Conservation (phyloP, 2,329 filamentous ascomycete genomes). For the Ceratocystis cubensis region DNA sequence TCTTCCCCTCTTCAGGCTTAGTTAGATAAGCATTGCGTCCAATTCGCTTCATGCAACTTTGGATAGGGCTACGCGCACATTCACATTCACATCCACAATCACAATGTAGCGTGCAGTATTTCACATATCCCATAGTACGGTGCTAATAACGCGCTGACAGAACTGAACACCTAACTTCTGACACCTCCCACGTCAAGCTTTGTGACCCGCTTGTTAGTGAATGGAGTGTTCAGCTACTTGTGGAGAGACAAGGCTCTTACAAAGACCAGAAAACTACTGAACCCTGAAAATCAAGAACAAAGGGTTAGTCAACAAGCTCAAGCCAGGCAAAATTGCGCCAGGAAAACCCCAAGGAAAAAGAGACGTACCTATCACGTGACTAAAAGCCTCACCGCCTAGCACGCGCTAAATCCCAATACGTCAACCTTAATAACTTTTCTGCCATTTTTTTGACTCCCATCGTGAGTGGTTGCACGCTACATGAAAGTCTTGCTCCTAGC, state of each 20-base stretch:
- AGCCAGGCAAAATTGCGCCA: background rate
- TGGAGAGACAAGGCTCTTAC: background rate
- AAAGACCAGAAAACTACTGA: background rate
- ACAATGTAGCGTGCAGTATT: background rate
- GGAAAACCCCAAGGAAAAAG: background rate
- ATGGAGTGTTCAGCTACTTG: background rate
- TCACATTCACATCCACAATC: background rate
- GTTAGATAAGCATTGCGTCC: too few relatives aligned
- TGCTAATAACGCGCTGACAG: background rate
- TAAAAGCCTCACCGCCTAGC: background rate
- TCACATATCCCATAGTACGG: too few relatives aligned
- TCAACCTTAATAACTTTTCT: background rate
- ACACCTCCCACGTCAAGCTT: background rate
- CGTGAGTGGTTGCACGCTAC: background rate
- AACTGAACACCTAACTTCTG: background rate
- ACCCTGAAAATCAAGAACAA: background rate
- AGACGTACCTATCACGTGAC: background rate
- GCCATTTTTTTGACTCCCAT: slow-evolving; percentile 5
- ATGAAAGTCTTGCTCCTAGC: background rate
- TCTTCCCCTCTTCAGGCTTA: background rate
- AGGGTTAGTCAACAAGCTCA: background rate
- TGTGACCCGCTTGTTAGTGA: background rate
- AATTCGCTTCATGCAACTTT: too few relatives aligned
- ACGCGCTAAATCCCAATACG: background rate
- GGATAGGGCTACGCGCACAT: background rate